Evolutionary conservation across 345 rosid species (phyloP).

Genomic region (Turritis glabra): DNA sequence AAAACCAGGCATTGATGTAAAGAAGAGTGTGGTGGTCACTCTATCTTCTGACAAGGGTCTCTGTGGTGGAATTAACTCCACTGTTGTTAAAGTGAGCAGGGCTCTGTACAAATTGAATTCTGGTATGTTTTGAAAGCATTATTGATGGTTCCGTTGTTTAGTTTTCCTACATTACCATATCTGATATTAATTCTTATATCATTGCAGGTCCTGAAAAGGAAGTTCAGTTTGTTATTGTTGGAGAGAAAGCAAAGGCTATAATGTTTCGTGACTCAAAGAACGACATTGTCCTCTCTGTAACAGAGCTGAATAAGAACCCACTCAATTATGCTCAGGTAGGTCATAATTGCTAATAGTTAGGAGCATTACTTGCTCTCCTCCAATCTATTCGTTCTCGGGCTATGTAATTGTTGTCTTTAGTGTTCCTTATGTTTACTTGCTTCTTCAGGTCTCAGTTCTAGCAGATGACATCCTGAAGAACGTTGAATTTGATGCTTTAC

Average conservation of each 20-base stretch:
- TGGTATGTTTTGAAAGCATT: conserved; percentile 49
- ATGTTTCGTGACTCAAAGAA: conserved; percentile 86
- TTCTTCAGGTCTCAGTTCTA: conserved; percentile 78
- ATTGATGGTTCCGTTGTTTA: conserved; percentile 3
- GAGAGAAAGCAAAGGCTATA: conserved; percentile 91
- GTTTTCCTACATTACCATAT: background rate
- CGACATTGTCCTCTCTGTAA: conserved; percentile 53
- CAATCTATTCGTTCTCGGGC: background rate
- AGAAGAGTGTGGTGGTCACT: conserved; percentile 92
- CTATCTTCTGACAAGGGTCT: conserved; percentile 97
- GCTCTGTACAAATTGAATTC: conserved; percentile 62
- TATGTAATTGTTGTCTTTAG: background rate
- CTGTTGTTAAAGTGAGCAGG: conserved; percentile 81
- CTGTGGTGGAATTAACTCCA: conserved; percentile 98
- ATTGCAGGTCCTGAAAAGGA: conserved; percentile 84
- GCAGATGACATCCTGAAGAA: conserved; percentile 97
- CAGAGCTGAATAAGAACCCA: conserved; percentile 90
- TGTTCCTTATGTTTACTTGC: conserved; percentile 15
- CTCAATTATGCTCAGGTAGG: conserved; percentile 88
- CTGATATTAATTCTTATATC: background rate
- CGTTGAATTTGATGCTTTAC: conserved; percentile 87
- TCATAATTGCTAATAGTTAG: background rate
- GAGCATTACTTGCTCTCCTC: background rate
- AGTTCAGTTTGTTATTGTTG: conserved; percentile 74
- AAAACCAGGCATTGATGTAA: conserved; percentile 74